Conservation (phyloP, 2,329 filamentous ascomycete genomes). For the Pleoardoris graminearum region DNA sequence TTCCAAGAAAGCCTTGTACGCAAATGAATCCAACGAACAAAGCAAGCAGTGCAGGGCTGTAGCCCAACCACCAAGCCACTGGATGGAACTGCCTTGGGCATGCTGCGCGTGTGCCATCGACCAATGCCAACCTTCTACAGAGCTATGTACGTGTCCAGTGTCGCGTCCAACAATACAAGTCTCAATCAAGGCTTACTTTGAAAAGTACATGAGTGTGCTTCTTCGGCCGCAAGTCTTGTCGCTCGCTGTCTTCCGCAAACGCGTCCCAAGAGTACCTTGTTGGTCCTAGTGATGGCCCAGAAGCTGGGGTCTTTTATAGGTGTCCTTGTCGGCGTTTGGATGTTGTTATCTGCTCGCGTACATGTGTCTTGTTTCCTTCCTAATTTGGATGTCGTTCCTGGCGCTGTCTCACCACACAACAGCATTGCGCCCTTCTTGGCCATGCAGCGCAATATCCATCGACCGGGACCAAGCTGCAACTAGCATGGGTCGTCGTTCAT, state of each 20-base stretch:
- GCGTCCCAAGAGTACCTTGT: neutral
- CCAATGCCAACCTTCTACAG: too few species aligned
- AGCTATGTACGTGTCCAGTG: too few species aligned
- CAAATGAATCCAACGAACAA: too few species aligned
- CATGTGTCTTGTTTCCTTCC: neutral
- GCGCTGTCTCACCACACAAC: neutral
- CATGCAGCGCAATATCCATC: constrained; percentile 5
- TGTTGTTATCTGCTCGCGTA: constrained; percentile 1
- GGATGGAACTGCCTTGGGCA: neutral
- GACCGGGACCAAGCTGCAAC: constrained; percentile 4
- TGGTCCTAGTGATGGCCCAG: neutral
- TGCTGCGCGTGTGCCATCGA: neutral
- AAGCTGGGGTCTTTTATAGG: neutral
- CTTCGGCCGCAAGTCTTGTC: too few species aligned
- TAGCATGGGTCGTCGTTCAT: neutral
- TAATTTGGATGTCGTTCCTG: neutral
- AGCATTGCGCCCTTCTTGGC: neutral
- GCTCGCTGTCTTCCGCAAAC: too few species aligned
- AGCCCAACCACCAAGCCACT: neutral
- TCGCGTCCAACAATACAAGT: too few species aligned
- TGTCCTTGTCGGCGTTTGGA: neutral
- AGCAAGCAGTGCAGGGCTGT: neutral
- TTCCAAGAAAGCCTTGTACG: too few species aligned
- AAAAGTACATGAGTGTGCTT: too few species aligned
- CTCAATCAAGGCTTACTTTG: too few species aligned